A percentile compares a stretch with the other conserved stretches of the same genome.
Conservation (phyloP, 257 asterid genomes). For the Thymus mandschuricus region DNA sequence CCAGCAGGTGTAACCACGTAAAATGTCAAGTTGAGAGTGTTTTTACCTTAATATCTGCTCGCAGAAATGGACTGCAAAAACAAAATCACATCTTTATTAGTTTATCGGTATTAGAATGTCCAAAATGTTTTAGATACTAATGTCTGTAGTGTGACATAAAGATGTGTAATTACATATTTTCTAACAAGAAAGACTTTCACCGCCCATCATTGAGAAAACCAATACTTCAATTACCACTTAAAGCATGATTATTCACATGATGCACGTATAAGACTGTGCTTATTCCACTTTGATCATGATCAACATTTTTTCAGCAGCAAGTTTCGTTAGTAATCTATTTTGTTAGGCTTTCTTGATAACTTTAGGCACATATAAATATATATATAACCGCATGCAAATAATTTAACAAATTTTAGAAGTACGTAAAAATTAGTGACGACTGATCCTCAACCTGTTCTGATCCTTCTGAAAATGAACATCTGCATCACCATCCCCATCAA, state of each 20-base stretch:
- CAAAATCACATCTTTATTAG: slow-evolving; percentile 35
- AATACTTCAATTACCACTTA: background rate
- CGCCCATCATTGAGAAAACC: too few relatives aligned
- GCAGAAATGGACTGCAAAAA: slow-evolving; percentile 76
- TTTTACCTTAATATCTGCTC: slow-evolving; percentile 86
- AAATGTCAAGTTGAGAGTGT: background rate
- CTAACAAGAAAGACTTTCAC: background rate
- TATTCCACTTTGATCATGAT: slow-evolving; percentile 16
- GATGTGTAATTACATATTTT: background rate
- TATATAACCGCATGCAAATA: slow-evolving; percentile 18
- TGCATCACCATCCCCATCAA: slow-evolving; percentile 49
- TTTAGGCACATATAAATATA: slow-evolving; percentile 4
- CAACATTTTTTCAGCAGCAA: background rate
- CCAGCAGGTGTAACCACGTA: background rate
- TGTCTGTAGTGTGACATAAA: background rate
- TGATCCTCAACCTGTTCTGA: slow-evolving; percentile 60
- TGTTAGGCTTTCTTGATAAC: background rate
- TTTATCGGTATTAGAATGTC: slow-evolving; percentile 15
- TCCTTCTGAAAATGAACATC: slow-evolving; percentile 49
- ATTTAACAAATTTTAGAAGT: slow-evolving; percentile 3
- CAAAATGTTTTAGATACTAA: background rate
- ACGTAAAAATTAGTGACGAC: background rate
- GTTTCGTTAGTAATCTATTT: background rate
- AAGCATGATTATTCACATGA: background rate
- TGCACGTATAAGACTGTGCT: background rate